These are phyloP conservation scores for Saccharomycopsis synnaedendra DNA, from an alignment of 805 yeast genomes.

Conservation along the genomic window DNA sequence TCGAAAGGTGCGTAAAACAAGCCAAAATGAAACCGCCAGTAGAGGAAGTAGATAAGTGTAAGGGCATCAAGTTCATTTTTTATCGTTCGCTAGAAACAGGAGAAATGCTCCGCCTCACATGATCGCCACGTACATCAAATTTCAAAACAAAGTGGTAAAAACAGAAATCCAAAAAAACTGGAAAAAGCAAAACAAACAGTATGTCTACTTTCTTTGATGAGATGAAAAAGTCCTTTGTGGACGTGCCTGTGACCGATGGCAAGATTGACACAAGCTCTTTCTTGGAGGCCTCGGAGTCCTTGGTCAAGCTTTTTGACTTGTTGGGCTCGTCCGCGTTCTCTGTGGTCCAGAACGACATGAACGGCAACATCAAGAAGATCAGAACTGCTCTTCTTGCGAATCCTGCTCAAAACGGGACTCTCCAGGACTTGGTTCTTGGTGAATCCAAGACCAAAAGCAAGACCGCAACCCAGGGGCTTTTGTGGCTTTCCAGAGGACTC, in stretches of 20 bases:
- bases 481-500: slow-evolving; percentile 81
- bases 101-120: too few relatives aligned
- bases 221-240: slow-evolving; percentile 62
- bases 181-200: slow-evolving; percentile 12
- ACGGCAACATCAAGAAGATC: slow-evolving; percentile 73
- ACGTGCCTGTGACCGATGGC: slow-evolving; percentile 53
- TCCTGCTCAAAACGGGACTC: slow-evolving; percentile 53
- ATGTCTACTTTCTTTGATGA: slow-evolving; percentile 77
- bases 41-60: too few relatives aligned
- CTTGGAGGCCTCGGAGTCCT: slow-evolving; percentile 73
- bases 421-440: slow-evolving; percentile 65
- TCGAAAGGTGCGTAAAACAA: too few relatives aligned
- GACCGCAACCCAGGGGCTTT: slow-evolving; percentile 81
- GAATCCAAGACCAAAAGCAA: slow-evolving; percentile 59
- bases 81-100: too few relatives aligned
- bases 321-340: slow-evolving; percentile 77
- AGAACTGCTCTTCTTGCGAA: slow-evolving; percentile 52
- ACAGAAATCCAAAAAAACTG: background rate
- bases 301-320: slow-evolving; percentile 73
- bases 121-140: too few relatives aligned
- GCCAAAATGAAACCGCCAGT: too few relatives aligned
- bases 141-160: background rate
- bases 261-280: slow-evolving; percentile 67
- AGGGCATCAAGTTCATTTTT: too few relatives aligned
- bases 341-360: slow-evolving; percentile 81